These are phyloP conservation scores for Clarkia xantiana DNA, from an alignment of 345 rosid genomes.

Conservation along the genomic window DNA sequence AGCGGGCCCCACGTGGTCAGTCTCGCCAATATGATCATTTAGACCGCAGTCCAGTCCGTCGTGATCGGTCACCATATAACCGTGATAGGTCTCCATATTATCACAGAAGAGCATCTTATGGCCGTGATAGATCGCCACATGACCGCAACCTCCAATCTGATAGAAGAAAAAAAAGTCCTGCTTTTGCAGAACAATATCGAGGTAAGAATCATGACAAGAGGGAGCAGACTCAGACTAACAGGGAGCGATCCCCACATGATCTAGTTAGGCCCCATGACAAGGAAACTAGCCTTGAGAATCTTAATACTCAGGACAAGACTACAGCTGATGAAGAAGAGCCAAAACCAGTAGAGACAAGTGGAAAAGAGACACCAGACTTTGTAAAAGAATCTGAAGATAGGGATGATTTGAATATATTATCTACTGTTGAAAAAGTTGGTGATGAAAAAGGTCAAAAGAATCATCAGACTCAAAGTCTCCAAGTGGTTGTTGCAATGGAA, in stretches of 20 bases:
- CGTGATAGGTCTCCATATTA: slow-evolving; percentile 16
- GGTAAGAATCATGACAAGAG: slow-evolving; percentile 27
- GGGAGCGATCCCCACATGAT: slow-evolving; percentile 51
- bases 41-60: slow-evolving; percentile 49
- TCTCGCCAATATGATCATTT: slow-evolving; percentile 45
- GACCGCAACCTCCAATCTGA: slow-evolving; percentile 53
- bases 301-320: slow-evolving; percentile 28
- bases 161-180: slow-evolving; percentile 68
- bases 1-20: slow-evolving; percentile 62
- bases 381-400: slow-evolving; percentile 51
- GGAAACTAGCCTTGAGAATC: slow-evolving; percentile 51
- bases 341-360: slow-evolving; percentile 31
- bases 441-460: slow-evolving; percentile 33
- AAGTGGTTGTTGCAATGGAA: slow-evolving; percentile 21
- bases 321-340: slow-evolving; percentile 49
- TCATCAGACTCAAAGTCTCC: slow-evolving; percentile 29
- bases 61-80: slow-evolving; percentile 11
- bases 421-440: slow-evolving; percentile 31
- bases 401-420: slow-evolving; percentile 16
- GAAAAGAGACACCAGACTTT: slow-evolving; percentile 21
- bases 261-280: slow-evolving; percentile 32
- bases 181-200: slow-evolving; percentile 41
- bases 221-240: slow-evolving; percentile 42
- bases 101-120: slow-evolving; percentile 21
- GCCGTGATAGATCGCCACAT: slow-evolving; percentile 59